These are phyloP conservation scores for Camellia lanceoleosa DNA, from an alignment of 148 eudicot species.

Conservation along the genomic window DNA sequence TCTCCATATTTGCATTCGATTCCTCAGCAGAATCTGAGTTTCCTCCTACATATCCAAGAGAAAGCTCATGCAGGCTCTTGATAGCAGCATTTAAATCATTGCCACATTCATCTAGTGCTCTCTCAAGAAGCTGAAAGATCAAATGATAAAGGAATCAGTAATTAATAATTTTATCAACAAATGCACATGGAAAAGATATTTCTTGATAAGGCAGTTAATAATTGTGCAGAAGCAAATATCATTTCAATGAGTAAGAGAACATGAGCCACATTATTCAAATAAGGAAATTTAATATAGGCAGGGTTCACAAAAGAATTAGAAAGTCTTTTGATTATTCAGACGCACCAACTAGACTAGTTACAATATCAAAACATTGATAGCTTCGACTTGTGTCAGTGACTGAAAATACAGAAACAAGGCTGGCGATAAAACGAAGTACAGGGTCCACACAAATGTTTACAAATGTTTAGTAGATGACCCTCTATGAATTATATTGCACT, in stretches of 20 bases:
- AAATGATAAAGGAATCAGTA: not conserved
- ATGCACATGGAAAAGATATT: not conserved
- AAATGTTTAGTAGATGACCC: not conserved
- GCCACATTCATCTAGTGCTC: slow-evolving; percentile 60
- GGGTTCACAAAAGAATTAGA: not conserved
- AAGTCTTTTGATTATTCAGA: too few species aligned
- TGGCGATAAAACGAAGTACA: not conserved
- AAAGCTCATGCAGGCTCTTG: slow-evolving; percentile 61
- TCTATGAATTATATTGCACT: not conserved
- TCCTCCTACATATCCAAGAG: slow-evolving; percentile 35
- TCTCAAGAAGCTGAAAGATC: slow-evolving; percentile 56
- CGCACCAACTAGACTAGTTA: too few species aligned
- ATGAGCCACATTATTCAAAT: not conserved
- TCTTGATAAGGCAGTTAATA: not conserved
- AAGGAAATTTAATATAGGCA: not conserved
- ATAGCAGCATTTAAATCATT: slow-evolving; percentile 72
- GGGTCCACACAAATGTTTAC: not conserved
- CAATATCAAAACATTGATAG: too few species aligned
- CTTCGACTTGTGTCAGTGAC: too few species aligned
- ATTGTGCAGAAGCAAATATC: not conserved
- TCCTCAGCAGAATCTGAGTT: slow-evolving; percentile 27
- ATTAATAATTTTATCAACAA: not conserved
- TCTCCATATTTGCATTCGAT: slow-evolving; percentile 29
- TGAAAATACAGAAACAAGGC: not conserved
- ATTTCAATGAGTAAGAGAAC: not conserved